Percentiles rank a stretch among this genome's conserved stretches.
phyloP scores from a whole-genome alignment of 139 green algal species.

The Chlamydomonas eustigma region DNA sequence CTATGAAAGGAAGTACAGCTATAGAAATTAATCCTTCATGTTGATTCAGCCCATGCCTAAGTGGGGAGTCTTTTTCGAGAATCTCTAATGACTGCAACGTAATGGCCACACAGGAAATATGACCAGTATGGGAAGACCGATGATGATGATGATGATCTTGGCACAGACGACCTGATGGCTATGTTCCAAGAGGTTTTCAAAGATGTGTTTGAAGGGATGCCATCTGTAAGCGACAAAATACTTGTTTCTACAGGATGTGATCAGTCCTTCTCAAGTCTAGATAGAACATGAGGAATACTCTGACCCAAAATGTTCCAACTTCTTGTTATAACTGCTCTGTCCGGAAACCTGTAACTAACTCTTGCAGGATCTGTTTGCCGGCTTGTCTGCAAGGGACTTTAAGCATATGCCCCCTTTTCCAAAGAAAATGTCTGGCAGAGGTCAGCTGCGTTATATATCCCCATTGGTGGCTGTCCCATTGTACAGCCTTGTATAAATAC shows the following conservation, averaged over 20 bases:
- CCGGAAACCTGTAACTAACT: no score
- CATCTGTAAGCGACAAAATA: not conserved
- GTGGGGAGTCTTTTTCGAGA: not conserved
- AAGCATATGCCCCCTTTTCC: slow-evolving; percentile 50
- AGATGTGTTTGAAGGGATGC: slow-evolving; percentile 18
- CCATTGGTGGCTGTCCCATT: no score
- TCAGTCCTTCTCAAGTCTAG: no score
- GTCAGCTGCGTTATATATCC: no score
- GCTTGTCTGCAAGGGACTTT: slow-evolving; percentile 37
- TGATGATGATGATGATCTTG: slow-evolving; percentile 27
- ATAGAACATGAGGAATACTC: not conserved
- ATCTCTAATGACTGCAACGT: no score
- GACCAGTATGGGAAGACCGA: slow-evolving; percentile 19
- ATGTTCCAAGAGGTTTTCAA: slow-evolving; percentile 37
- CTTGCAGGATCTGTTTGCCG: slow-evolving; percentile 33
- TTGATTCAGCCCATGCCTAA: not conserved
- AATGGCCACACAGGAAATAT: slow-evolving; percentile 7
- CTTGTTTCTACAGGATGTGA: no score
- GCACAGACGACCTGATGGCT: slow-evolving; percentile 23
- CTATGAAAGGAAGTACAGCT: not conserved
- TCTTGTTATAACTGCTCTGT: not conserved
- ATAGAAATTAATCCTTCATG: not conserved
- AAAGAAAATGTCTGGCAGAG: no score
- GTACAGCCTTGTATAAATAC: no score
- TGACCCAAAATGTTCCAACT: not conserved